These are phyloP conservation scores for Penicillium riverlandense DNA, from an alignment of 495 filamentous ascomycete genomes.

Conservation along the genomic window DNA sequence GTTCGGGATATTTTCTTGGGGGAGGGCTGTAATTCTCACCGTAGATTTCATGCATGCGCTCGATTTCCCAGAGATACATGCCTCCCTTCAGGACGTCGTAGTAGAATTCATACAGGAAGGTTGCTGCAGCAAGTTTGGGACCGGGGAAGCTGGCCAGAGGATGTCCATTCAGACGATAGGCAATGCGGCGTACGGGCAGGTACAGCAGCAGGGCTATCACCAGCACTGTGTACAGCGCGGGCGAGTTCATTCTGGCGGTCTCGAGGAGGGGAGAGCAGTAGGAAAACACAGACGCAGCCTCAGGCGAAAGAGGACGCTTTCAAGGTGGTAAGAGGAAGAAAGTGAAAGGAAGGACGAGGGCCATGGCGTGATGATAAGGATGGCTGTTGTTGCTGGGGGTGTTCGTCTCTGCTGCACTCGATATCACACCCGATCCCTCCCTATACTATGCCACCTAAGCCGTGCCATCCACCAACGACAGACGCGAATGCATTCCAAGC, in stretches of 20 bases:
- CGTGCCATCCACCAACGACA: no score
- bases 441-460: no score
- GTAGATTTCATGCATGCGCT: slow-evolving; percentile 42
- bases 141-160: slow-evolving; percentile 40
- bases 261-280: background rate
- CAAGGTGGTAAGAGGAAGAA: background rate
- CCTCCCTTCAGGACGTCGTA: slow-evolving; percentile 39
- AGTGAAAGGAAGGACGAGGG: background rate
- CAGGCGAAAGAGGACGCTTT: background rate
- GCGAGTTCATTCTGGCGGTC: slow-evolving; percentile 6
- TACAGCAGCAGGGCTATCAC: background rate
- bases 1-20: background rate
- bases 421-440: no score
- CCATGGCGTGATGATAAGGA: background rate
- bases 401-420: no score
- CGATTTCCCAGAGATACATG: slow-evolving; percentile 37
- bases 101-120: slow-evolving; percentile 43
- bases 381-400: no score
- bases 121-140: slow-evolving; percentile 37
- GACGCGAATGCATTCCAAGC: no score
- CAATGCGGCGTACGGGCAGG: background rate
- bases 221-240: background rate
- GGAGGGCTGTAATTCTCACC: slow-evolving; percentile 12
- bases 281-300: background rate
- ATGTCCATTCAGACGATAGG: slow-evolving; percentile 31